A percentile compares a stretch with the other conserved stretches of the same genome.
Conservation (phyloP, 2,329 filamentous ascomycete genomes). For the Geoglossum cookeanum region DNA sequence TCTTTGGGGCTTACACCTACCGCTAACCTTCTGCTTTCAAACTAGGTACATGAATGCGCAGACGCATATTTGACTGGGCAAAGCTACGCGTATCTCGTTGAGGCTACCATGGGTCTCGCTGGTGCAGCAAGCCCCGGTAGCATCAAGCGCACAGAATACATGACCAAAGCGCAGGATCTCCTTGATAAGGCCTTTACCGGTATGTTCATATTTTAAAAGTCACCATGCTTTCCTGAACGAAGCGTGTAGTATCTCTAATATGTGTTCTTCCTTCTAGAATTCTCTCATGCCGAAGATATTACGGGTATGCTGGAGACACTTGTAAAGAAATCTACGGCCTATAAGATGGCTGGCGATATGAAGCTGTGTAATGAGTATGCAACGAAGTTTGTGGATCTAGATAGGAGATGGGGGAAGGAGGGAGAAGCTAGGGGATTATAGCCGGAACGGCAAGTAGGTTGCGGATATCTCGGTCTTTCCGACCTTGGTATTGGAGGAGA, state of each 20-base stretch:
- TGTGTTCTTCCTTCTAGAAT: conserved; percentile 25
- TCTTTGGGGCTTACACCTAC: background rate
- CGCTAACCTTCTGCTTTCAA: background rate
- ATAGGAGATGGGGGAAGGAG: conserved; percentile 16
- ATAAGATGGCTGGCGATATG: conserved; percentile 47
- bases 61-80: conserved; percentile 41
- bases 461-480: no score
- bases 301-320: conserved; percentile 59
- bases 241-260: background rate
- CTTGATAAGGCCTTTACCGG: conserved; percentile 39
- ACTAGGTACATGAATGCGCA: conserved; percentile 42
- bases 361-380: conserved; percentile 46
- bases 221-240: background rate
- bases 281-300: conserved; percentile 45
- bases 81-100: conserved; percentile 51
- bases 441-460: background rate
- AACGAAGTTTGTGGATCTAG: conserved; percentile 42
- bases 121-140: conserved; percentile 28
- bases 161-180: conserved; percentile 39
- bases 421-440: background rate
- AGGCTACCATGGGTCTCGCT: conserved; percentile 62
- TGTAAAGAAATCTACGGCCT: conserved; percentile 63
- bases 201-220: background rate
- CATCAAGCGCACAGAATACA: conserved; percentile 32
- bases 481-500: no score